Evolutionary conservation across 179 eudicot species (phyloP), one percentile per base, ranked within the genome.

Genomic region (Beta macrorhiza): DNA sequence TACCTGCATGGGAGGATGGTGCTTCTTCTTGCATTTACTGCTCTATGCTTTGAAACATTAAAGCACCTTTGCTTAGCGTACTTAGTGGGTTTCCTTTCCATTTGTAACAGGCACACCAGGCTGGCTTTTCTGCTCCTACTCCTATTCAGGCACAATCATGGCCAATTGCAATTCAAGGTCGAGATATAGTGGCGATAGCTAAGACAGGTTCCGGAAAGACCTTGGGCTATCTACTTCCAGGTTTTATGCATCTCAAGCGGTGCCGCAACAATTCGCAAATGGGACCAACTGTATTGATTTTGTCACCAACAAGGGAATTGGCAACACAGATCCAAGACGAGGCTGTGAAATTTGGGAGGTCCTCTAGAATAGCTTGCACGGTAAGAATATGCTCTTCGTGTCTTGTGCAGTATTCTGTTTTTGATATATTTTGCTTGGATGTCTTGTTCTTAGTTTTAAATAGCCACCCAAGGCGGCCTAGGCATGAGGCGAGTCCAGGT

Each of bases 201-300:
- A 97, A 97, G 89, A 97, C 99, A 3, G 99, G 99, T 70, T 97
- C 98, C 19, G 99, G 99, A 65, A 94, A 97, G 86, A 97, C 99
- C 22, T 87, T 97, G 89, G 99, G 99, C 57, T 97, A 94, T 84
- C 87, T 97, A 80, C 81, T 97, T 83, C 99, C 98, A 80, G 92
- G 97, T 22, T 97, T 97, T 87, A 75, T 88, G 62, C 98, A 91
- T 85, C 90, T 97, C 67, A 94, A 90, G 87, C 91, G 87, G 55
- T 56, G 76, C 69, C 87, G 83, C 29, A 97, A 92, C 72, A 90
- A 89, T 86, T 79, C 97, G 9, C 90, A 86, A 80, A 61, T 91
- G 87, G 99, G 99, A 16, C 99, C 99, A 47, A 91, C 97, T 64
- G 95, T 97, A 78, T 82, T 97, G 87, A 97, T 97, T 12, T 73